phyloP scores from a whole-genome alignment of 208 protist genomes.

The Sergeia podlipaevii region DNA sequence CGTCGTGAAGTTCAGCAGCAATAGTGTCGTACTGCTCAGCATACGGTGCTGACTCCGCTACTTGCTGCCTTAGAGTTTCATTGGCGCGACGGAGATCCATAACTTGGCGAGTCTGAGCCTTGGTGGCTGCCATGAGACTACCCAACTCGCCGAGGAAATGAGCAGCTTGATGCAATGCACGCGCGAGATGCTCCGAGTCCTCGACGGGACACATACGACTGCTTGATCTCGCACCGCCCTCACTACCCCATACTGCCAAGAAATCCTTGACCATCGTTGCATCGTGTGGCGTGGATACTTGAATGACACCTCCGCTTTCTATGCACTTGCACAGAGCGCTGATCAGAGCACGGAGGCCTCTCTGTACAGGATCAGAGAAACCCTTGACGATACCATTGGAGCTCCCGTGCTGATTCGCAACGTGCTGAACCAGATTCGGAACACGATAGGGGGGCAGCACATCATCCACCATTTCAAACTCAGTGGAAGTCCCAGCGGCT shows the following conservation, averaged over 20 bases:
- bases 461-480: too few species aligned
- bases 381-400: too few species aligned
- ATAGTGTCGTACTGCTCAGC: slow-evolving; percentile 2
- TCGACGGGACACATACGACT: slow-evolving; percentile 53
- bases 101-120: slow-evolving; percentile 39
- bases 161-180: slow-evolving; percentile 37
- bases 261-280: slow-evolving; percentile 18
- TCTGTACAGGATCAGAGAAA: slow-evolving; percentile 52
- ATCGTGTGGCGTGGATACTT: slow-evolving; percentile 25
- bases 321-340: slow-evolving; percentile 34
- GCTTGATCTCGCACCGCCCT: too few species aligned
- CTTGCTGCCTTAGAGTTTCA: not conserved
- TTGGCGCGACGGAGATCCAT: slow-evolving; percentile 30
- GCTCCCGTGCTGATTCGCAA: too few species aligned
- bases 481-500: too few species aligned
- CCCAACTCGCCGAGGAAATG: slow-evolving; percentile 41
- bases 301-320: slow-evolving; percentile 27
- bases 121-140: slow-evolving; percentile 36
- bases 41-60: not conserved
- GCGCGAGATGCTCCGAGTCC: slow-evolving; percentile 27
- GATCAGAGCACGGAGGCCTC: slow-evolving; percentile 39
- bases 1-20: too few species aligned
- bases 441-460: slow-evolving; percentile 37
- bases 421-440: slow-evolving; percentile 20
- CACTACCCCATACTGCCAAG: slow-evolving; percentile 15